Conservation (phyloP, 2,329 filamentous ascomycete species). For the Alternaria sp. region DNA sequence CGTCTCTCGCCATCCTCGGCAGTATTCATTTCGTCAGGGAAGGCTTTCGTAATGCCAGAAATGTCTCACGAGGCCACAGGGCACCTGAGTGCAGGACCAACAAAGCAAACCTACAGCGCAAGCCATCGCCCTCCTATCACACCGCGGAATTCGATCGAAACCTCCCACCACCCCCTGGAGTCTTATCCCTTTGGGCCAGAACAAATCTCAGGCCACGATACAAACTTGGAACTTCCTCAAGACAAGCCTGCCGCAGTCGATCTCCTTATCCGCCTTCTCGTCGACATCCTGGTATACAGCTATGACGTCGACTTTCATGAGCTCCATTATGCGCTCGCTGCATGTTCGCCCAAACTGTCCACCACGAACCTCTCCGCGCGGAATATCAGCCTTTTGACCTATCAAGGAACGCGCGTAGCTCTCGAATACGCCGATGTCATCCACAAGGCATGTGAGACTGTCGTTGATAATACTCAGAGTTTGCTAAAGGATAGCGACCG, state of each 20-base stretch:
- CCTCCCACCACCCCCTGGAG: not conserved
- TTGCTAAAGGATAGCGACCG: slow-evolving; percentile 2
- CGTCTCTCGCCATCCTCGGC: not conserved
- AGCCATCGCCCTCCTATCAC: not conserved
- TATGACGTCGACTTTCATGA: not conserved
- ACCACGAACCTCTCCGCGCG: not conserved
- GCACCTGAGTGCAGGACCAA: not conserved
- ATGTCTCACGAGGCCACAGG: not conserved
- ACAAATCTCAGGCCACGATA: not conserved
- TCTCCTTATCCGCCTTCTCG: not conserved
- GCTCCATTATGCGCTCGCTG: not conserved
- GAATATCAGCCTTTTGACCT: not conserved
- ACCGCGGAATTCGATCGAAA: not conserved
- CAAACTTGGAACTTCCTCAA: not conserved
- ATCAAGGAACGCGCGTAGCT: not conserved
- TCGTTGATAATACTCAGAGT: not conserved
- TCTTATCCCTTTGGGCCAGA: not conserved
- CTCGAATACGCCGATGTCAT: not conserved
- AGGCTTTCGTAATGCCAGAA: not conserved
- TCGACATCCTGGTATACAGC: slow-evolving; percentile 4
- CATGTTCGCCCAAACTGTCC: not conserved
- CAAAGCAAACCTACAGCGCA: not conserved
- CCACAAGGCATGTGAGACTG: not conserved
- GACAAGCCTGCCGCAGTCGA: not conserved
- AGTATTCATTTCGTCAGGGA: not conserved